Evolutionary conservation across 108 stramenopile species (phyloP).

Genomic region (Discostella stelligeroides): DNA sequence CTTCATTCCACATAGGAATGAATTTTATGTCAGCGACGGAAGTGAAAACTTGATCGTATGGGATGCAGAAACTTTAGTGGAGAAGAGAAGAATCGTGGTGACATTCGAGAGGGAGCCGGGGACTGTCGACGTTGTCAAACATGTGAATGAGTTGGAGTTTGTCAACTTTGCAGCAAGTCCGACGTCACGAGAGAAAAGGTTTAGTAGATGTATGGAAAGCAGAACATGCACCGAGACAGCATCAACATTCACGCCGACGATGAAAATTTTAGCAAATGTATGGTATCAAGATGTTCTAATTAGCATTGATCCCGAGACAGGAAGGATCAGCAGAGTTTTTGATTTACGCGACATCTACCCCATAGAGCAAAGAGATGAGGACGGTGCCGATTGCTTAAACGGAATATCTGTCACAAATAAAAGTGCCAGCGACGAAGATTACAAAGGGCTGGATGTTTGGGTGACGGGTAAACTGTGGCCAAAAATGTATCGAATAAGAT

Average conservation of each 20-base stretch:
- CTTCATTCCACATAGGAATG: constrained; percentile 50
- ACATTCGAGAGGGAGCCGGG: constrained; percentile 22
- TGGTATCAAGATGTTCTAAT: constrained; percentile 75
- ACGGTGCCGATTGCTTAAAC: constrained; percentile 69
- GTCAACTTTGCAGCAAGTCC: constrained; percentile 36
- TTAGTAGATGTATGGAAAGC: constrained; percentile 59
- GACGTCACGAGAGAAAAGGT: constrained; percentile 26
- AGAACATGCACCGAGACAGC: constrained; percentile 27
- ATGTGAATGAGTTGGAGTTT: constrained; percentile 82
- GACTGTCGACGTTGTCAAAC: constrained; percentile 17
- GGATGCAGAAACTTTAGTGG: constrained; percentile 58
- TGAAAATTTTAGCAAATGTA: constrained; percentile 74
- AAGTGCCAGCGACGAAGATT: constrained; percentile 31
- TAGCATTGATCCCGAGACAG: constrained; percentile 65
- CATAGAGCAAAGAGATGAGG: constrained; percentile 21
- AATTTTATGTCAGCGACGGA: constrained; percentile 81
- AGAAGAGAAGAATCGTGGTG: constrained; percentile 42
- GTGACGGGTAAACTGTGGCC: constrained; percentile 85
- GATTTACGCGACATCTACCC: constrained; percentile 61
- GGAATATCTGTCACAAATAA: constrained; percentile 63
- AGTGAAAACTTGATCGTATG: constrained; percentile 61
- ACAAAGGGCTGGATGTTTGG: constrained; percentile 62
- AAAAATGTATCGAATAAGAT: constrained; percentile 63
- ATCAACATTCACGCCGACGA: constrained; percentile 27
- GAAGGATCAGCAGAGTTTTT: constrained; percentile 58